These are phyloP conservation scores for Rosa rugosa DNA, from an alignment of 306 rosid genomes.

Conservation along the genomic window DNA sequence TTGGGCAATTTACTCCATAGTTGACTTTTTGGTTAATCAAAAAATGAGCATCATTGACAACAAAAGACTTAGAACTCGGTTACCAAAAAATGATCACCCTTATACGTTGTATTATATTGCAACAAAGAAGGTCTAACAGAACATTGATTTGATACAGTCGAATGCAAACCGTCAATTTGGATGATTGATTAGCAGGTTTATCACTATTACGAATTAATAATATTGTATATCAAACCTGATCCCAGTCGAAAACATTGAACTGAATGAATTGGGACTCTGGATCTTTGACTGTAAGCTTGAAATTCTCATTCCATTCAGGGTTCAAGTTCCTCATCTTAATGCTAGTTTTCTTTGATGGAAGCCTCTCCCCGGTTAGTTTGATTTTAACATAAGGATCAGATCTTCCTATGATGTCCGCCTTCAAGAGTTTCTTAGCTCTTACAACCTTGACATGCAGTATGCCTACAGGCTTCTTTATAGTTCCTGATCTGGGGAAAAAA, in stretches of 20 bases:
- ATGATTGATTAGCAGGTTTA: background rate
- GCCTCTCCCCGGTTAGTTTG: constrained; percentile 23
- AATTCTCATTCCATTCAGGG: constrained; percentile 39
- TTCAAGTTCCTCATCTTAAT: constrained; percentile 35
- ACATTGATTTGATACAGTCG: background rate
- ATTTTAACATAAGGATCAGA: constrained; percentile 36
- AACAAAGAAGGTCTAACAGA: background rate
- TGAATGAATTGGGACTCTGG: constrained; percentile 30
- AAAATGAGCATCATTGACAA: background rate
- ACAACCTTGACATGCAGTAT: constrained; percentile 33
- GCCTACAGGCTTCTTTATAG: constrained; percentile 33
- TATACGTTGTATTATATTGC: background rate
- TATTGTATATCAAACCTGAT: constrained; percentile 24
- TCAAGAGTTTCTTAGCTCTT: constrained; percentile 28
- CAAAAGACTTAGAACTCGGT: background rate
- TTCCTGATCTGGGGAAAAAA: constrained; percentile 7
- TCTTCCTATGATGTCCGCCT: constrained; percentile 31
- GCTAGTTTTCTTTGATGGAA: constrained; percentile 33
- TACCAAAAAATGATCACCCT: background rate
- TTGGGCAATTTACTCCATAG: background rate
- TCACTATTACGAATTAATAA: background rate
- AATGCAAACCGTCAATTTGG: no score
- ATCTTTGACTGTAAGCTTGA: constrained; percentile 29
- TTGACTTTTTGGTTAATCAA: background rate
- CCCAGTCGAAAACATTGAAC: constrained; percentile 35